Evolutionary conservation across 1,284 basidiomycete species (phyloP).

Genomic region (Heimioporus punctisporus): DNA sequence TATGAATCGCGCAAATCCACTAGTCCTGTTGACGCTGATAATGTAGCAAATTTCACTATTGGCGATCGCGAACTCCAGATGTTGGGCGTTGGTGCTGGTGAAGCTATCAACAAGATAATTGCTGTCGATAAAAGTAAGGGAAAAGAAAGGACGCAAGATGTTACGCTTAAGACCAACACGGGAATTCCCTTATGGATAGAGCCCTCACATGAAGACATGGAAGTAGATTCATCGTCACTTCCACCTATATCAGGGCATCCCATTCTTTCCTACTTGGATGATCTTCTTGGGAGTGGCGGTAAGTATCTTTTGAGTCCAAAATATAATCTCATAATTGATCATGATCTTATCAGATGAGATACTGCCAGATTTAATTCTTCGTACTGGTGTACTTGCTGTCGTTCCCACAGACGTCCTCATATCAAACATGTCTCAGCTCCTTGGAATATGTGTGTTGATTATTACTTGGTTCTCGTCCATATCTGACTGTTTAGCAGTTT

Average conservation of each 20-base stretch:
- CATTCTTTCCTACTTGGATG: conserved; percentile 36
- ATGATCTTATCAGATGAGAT: conserved; percentile 36
- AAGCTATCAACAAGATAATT: conserved; percentile 43
- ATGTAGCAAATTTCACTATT: conserved; percentile 33
- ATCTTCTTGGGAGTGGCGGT: conserved; percentile 40
- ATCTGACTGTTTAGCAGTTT: conserved; percentile 12
- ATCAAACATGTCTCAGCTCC: conserved; percentile 40
- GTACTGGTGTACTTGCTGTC: conserved; percentile 38
- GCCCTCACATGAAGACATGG: conserved; percentile 27
- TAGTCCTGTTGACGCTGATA: conserved; percentile 19
- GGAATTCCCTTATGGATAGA: conserved; percentile 45
- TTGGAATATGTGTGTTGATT: conserved; percentile 40
- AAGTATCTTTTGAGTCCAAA: conserved; percentile 13
- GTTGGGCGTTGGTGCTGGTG: conserved; percentile 27
- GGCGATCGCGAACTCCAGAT: conserved; percentile 34
- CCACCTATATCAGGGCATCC: conserved; percentile 24
- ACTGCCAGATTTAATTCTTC: conserved; percentile 42
- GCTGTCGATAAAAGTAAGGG: conserved; percentile 35
- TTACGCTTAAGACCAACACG: conserved; percentile 12
- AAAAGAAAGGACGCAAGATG: conserved; percentile 14
- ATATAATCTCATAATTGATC: background rate
- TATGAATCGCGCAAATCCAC: conserved; percentile 23
- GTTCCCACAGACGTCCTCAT: conserved; percentile 29
- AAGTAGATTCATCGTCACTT: conserved; percentile 15
- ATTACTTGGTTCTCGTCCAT: background rate